Percentiles rank a stretch among this genome's conserved stretches.
phyloP scores from a whole-genome alignment of 768 basidiomycete species.

The Boletus rubescentipes region DNA sequence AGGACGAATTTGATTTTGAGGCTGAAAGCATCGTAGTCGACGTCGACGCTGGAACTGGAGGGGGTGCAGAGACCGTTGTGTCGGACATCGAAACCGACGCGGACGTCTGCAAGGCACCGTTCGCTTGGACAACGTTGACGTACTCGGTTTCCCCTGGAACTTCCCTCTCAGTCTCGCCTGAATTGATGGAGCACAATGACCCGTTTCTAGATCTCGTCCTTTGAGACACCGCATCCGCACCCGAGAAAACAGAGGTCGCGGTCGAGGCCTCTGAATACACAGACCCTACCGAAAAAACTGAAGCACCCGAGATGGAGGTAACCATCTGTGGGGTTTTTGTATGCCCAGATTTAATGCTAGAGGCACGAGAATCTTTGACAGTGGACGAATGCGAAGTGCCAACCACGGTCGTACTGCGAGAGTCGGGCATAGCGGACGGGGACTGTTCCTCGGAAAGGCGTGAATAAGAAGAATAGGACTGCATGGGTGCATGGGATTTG shows the following conservation, averaged over 20 bases:
- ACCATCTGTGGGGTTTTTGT: constrained; percentile 20
- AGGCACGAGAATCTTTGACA: not conserved
- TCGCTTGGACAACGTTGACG: constrained; percentile 8
- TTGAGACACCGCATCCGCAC: constrained; percentile 3
- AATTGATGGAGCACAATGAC: constrained; percentile 9
- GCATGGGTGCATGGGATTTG: constrained; percentile 14
- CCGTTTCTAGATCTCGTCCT: constrained; percentile 11
- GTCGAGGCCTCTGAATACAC: constrained; percentile 30
- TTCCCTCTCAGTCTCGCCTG: constrained; percentile 21
- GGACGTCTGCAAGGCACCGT: not conserved
- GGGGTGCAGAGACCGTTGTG: not conserved
- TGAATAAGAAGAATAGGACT: constrained; percentile 19
- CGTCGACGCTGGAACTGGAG: not conserved
- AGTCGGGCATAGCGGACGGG: not conserved
- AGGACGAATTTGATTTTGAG: constrained; percentile 16
- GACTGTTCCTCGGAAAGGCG: constrained; percentile 16
- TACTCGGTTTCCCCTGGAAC: constrained; percentile 8
- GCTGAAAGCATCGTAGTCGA: constrained; percentile 6
- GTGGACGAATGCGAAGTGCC: not conserved
- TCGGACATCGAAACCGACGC: constrained; percentile 7
- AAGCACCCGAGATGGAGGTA: constrained; percentile 29
- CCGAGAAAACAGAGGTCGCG: constrained; percentile 23
- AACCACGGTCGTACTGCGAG: constrained; percentile 4
- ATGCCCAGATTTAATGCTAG: constrained; percentile 11
- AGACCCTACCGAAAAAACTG: constrained; percentile 26